Evolutionary conservation across 768 basidiomycete genomes (phyloP), one percentile per base, ranked within the genome.

Genomic region (Rhodotorula taiwanensis): DNA sequence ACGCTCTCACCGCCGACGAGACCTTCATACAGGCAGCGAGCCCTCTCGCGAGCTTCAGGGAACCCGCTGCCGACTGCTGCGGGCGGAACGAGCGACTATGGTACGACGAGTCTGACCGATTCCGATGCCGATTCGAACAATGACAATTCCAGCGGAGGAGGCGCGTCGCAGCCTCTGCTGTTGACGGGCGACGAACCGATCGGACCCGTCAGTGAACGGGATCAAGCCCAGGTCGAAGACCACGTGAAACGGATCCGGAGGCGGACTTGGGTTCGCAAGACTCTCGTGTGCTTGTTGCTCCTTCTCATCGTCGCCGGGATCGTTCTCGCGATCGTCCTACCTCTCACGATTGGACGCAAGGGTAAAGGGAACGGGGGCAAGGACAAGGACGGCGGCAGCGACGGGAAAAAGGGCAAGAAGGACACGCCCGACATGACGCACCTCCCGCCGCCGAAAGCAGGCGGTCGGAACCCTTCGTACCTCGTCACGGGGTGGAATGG

Each of bases 401-500:
- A 66, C 21, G 60, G 36, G 36, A 39, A 39, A 39, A 39, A 16
- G 36, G 36, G 36, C 36, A 34, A 36, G 33, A 36, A 31, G 34
- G 51, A 52, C 51, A 52, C 58, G 33, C 64, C 64, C 27, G 64
- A 66, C 43, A 60, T 57, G 45, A 63, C 57, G 20, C 43, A 56
- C 31, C 60, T 74, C 18, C 73, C 73, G 25, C 62, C 64, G 23
- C 70, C 72, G 9, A 50, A 58, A 28, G 67, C 64, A 20, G 74
- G 71, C 36, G 74, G 75, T 5, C 70, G 80, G 33, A 86, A 86
- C 70, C 81, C 81, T 0, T 81, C 80, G 23, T 84, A 82, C 68
- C 78, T 85, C 39, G 79, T 82, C 36, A 73, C 80, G 60, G 94
- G 86, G 0, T 78, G 80, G 36, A 77, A 86, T 66, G 94, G 88